Evolutionary conservation across 768 basidiomycete genomes (phyloP), one percentile per base, ranked within the genome.

Genomic region (Kwoniella dendrophila): DNA sequence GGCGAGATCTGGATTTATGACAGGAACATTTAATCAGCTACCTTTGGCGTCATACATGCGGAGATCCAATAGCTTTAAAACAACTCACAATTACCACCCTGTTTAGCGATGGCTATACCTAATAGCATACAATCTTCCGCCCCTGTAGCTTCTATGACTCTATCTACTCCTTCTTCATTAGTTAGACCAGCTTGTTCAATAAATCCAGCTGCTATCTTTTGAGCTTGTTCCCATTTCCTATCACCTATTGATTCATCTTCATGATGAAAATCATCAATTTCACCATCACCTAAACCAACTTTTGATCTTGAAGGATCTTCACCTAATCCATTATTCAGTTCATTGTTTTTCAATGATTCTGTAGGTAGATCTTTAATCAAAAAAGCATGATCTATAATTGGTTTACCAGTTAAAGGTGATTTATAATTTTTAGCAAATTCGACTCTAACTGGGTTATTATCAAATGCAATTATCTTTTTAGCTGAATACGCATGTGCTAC

Each of bases 351-450:
- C 16, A 62, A 36, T 4, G 56, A 49, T 14, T 40, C 59, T 10
- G 65, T 60, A 10, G 76, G 72, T 1, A 71, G 36, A 6, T 64
- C 55, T 38, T 58, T 62, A 32, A 62, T 68, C n/a, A 75, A 58
- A 60, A 72, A 74, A 56, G 75, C 72, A 40, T 75, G 70, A 52
- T 76, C 73, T 45, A 76, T 58, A 57, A 76, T 74, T 14, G 77
- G 74, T 58, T 71, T 73, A 29, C 72, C 72, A 48, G 69, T 73
- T 27, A 73, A 32, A 16, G 74, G 74, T 6, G 74, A 75, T 52
- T 71, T 73, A 56, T 73, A 75, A 48, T 72, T 73, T 30, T 65
- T 65, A 54, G 74, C 74, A 29, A 73, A 75, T 29, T 69, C 70
- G 30, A 75, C 74, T 51, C 74, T 64, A 14, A 36, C 29, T 11